Evolutionary conservation across 2,329 filamentous ascomycete genomes (phyloP).

Genomic region (Dendryphion nanum): DNA sequence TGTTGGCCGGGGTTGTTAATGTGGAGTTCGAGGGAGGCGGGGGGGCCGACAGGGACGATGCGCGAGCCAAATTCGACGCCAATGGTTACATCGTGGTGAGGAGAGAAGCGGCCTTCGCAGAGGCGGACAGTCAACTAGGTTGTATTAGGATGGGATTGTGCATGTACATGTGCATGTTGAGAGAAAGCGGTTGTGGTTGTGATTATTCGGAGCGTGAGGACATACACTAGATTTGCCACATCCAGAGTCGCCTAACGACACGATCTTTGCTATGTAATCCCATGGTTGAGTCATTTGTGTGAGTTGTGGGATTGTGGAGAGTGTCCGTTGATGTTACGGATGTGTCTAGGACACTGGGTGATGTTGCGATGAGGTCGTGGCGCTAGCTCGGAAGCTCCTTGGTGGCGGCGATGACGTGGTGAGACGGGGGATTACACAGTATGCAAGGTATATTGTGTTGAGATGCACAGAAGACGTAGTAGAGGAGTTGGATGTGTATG

Average conservation of each 20-base stretch:
- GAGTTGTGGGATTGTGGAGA: too few relatives aligned
- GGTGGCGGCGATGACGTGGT: too few relatives aligned
- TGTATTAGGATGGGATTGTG: conserved; percentile 10
- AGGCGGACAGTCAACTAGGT: conserved; percentile 81
- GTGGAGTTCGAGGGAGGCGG: conserved; percentile 61
- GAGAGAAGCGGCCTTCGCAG: conserved; percentile 92
- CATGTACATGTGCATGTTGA: background rate
- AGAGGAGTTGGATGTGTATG: too few relatives aligned
- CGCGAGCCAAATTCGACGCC: conserved; percentile 94
- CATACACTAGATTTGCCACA: conserved; percentile 83
- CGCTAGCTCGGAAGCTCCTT: too few relatives aligned
- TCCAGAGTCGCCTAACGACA: conserved; percentile 94
- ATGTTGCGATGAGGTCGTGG: too few relatives aligned
- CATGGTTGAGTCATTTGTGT: conserved; percentile 64
- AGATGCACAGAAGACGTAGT: too few relatives aligned
- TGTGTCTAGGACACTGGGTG: too few relatives aligned
- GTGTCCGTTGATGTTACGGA: too few relatives aligned
- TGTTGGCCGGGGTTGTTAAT: conserved; percentile 50
- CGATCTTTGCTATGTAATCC: conserved; percentile 99
- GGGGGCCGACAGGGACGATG: conserved; percentile 86
- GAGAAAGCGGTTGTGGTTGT: background rate
- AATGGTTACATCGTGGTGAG: conserved; percentile 95
- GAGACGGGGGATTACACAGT: too few relatives aligned
- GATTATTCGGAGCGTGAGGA: conserved; percentile 9
- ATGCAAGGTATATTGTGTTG: too few relatives aligned